A percentile compares a stretch with the other conserved stretches of the same genome.
These are phyloP conservation scores for Globisporangium emineosum DNA, from an alignment of 352 stramenopile genomes.

Conservation along the genomic window DNA sequence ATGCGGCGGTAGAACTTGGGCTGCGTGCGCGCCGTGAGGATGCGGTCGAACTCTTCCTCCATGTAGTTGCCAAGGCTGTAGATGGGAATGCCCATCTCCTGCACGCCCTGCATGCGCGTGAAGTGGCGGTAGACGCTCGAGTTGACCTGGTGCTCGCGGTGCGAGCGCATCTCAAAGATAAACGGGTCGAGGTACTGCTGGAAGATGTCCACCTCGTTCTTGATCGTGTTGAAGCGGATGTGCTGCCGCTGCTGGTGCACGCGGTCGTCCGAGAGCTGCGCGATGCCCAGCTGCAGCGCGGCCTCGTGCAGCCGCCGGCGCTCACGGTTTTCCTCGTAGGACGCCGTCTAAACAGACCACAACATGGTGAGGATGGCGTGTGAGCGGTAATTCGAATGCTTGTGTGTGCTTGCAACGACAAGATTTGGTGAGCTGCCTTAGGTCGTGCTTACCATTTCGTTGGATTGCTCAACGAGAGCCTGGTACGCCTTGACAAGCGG, in stretches of 20 bases:
- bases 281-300: slow-evolving; percentile 48
- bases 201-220: slow-evolving; percentile 80
- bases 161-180: slow-evolving; percentile 50
- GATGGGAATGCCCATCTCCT: slow-evolving; percentile 74
- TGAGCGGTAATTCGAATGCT: neutral
- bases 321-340: slow-evolving; percentile 27
- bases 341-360: slow-evolving; percentile 21
- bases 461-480: slow-evolving; percentile 42
- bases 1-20: slow-evolving; percentile 51
- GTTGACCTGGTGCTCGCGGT: slow-evolving; percentile 50
- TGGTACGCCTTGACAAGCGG: slow-evolving; percentile 47
- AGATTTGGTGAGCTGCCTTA: too few relatives aligned
- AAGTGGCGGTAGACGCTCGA: slow-evolving; percentile 80
- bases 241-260: slow-evolving; percentile 50
- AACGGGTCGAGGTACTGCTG: slow-evolving; percentile 73
- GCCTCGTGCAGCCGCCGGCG: slow-evolving; percentile 33
- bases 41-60: slow-evolving; percentile 42
- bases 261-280: slow-evolving; percentile 54
- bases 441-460: slow-evolving; percentile 36
- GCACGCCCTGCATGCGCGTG: slow-evolving; percentile 51
- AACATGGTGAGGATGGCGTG: neutral
- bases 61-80: slow-evolving; percentile 61
- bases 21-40: slow-evolving; percentile 45
- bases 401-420: too few relatives aligned
- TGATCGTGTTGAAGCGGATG: slow-evolving; percentile 62